Conservation (phyloP, 495 filamentous ascomycete genomes). For the Podospora pseudoanserina region DNA sequence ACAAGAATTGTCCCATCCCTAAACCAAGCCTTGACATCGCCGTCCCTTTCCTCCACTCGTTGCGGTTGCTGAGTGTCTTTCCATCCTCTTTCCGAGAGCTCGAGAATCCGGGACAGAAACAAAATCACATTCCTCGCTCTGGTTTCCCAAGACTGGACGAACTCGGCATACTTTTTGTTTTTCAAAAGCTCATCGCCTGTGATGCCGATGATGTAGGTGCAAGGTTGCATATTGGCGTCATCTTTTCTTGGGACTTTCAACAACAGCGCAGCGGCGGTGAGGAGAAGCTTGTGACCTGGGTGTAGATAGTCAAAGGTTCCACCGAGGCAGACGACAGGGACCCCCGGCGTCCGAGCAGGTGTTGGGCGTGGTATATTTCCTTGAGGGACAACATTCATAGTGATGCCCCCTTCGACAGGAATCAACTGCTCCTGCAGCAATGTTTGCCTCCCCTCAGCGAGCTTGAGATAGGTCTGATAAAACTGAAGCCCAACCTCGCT, state of each 20-base stretch:
- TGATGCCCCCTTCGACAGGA: constrained; percentile 47
- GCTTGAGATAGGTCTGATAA: constrained; percentile 39
- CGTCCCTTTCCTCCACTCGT: constrained; percentile 27
- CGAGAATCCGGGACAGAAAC: constrained; percentile 70
- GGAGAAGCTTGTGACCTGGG: constrained; percentile 88
- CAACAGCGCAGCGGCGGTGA: constrained; percentile 77
- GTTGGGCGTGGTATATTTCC: constrained; percentile 6
- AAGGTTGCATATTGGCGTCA: constrained; percentile 25
- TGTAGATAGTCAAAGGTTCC: constrained; percentile 98
- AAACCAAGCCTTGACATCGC: constrained; percentile 42
- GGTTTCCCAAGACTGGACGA: constrained; percentile 71
- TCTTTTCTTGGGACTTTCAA: constrained; percentile 50
- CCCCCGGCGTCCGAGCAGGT: constrained; percentile 26
- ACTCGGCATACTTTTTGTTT: constrained; percentile 83
- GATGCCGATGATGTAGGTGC: constrained; percentile 74
- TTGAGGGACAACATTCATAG: constrained; percentile 28
- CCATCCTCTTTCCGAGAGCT: constrained; percentile 44
- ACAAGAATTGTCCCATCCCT: constrained; percentile 48
- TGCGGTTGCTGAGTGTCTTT: constrained; percentile 22
- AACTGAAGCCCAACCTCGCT: constrained; percentile 52
- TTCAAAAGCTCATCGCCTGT: constrained; percentile 79
- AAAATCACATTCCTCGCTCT: constrained; percentile 63
- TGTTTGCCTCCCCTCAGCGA: constrained; percentile 45
- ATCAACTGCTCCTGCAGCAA: constrained; percentile 43
- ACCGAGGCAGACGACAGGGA: constrained; percentile 66